Percentiles rank a stretch among this genome's conserved stretches.
These are phyloP conservation scores for Citrus maxima DNA, from an alignment of 345 rosid genomes.

Conservation along the genomic window DNA sequence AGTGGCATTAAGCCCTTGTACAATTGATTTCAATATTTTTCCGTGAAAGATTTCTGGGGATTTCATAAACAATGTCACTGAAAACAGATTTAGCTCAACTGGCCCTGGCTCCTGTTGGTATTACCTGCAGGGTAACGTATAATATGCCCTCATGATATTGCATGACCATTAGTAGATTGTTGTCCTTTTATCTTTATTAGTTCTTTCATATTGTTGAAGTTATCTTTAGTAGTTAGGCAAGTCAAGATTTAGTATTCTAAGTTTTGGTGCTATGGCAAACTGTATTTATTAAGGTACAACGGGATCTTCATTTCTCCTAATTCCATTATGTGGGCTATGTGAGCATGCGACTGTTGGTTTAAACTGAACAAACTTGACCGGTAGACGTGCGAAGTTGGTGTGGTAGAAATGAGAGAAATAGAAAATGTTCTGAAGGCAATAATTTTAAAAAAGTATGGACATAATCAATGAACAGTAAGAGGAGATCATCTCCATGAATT, in stretches of 20 bases:
- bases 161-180: not conserved
- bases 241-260: not conserved
- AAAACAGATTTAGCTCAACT: not conserved
- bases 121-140: not conserved
- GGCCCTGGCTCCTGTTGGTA: not conserved
- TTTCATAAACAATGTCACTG: not conserved
- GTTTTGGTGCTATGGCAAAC: not conserved
- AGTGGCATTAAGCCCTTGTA: conserved; percentile 14
- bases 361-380: not conserved
- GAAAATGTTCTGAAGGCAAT: not conserved
- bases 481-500: not conserved
- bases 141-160: not conserved
- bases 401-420: not conserved
- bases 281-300: not conserved
- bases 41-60: not conserved
- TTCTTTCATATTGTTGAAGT: not conserved
- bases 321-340: not conserved
- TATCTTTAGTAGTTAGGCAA: too few relatives aligned
- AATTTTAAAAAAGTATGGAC: not conserved
- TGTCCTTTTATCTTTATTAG: not conserved
- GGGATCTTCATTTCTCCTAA: not conserved
- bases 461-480: not conserved
- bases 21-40: conserved; percentile 14
- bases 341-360: not conserved
- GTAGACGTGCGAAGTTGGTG: not conserved